Percentiles rank a stretch among this genome's conserved stretches.
phyloP scores from a whole-genome alignment of 495 filamentous ascomycete genomes.

The Glarea lozoyensis region DNA sequence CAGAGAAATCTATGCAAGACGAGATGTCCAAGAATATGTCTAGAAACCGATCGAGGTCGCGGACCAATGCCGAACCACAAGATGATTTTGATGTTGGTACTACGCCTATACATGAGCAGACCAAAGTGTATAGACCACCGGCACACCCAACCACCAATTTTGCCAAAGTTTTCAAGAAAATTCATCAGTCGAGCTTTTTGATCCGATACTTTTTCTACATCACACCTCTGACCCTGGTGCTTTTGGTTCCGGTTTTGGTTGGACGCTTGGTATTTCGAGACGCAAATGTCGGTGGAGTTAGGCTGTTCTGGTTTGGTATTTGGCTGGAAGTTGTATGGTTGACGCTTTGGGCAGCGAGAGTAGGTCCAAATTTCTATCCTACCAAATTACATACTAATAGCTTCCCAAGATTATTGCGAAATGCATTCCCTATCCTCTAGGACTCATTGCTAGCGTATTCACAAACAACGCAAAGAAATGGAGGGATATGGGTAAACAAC shows the following conservation, averaged over 20 bases:
- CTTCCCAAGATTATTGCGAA: constrained; percentile 60
- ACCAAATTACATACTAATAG: not conserved
- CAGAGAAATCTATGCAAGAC: constrained; percentile 25
- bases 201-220: constrained; percentile 87
- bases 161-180: constrained; percentile 50
- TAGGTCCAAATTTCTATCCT: constrained; percentile 25
- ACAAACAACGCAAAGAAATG: constrained; percentile 86
- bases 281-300: constrained; percentile 66
- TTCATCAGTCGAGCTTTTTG: constrained; percentile 58
- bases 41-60: constrained; percentile 34
- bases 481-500: constrained; percentile 77
- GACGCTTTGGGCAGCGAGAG: constrained; percentile 74
- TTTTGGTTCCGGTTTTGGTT: constrained; percentile 76
- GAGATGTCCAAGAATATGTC: constrained; percentile 29
- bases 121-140: constrained; percentile 58
- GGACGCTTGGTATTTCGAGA: constrained; percentile 57
- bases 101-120: constrained; percentile 64
- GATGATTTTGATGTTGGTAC: constrained; percentile 79
- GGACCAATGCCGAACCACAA: constrained; percentile 47
- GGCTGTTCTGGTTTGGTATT: constrained; percentile 83
- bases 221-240: constrained; percentile 58
- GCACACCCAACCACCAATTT: constrained; percentile 55
- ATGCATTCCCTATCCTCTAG: constrained; percentile 58
- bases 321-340: constrained; percentile 95
- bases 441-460: constrained; percentile 61